phyloP scores from a whole-genome alignment of 345 rosid species.

The Bruguiera sexangula region DNA sequence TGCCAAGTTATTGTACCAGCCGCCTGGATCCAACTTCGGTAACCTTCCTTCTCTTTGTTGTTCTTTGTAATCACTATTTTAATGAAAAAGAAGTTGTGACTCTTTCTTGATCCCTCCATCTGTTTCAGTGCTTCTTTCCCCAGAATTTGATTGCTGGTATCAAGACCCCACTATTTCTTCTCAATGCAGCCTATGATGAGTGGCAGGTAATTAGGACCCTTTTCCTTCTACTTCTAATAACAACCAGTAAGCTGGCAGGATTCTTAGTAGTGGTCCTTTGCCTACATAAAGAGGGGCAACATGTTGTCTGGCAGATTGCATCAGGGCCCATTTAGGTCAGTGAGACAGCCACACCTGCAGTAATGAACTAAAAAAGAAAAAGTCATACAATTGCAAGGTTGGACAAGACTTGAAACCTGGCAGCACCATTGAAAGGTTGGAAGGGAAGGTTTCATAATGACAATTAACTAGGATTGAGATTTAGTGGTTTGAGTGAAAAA shows the following conservation, averaged over 20 bases:
- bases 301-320: too few relatives aligned
- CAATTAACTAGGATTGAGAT: too few relatives aligned
- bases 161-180: conserved; percentile 30
- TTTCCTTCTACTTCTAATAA: not conserved
- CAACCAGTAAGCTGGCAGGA: not conserved
- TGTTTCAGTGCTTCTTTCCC: conserved; percentile 34
- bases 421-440: too few relatives aligned
- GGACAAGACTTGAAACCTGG: too few relatives aligned
- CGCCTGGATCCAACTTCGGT: conserved; percentile 81
- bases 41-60: conserved; percentile 22
- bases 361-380: too few relatives aligned
- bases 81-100: conserved; percentile 1
- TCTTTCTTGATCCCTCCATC: conserved; percentile 11
- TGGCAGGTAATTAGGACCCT: conserved; percentile 25
- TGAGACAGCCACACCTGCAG: too few relatives aligned
- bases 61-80: not conserved
- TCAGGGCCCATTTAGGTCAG: too few relatives aligned
- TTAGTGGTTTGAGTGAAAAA: too few relatives aligned
- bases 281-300: too few relatives aligned
- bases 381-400: too few relatives aligned
- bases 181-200: conserved; percentile 32
- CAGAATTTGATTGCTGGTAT: conserved; percentile 25
- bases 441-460: too few relatives aligned
- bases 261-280: too few relatives aligned
- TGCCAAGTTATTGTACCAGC: conserved; percentile 67